phyloP scores from a whole-genome alignment of 495 filamentous ascomycete species.

The Podospora pseudoanserina region DNA sequence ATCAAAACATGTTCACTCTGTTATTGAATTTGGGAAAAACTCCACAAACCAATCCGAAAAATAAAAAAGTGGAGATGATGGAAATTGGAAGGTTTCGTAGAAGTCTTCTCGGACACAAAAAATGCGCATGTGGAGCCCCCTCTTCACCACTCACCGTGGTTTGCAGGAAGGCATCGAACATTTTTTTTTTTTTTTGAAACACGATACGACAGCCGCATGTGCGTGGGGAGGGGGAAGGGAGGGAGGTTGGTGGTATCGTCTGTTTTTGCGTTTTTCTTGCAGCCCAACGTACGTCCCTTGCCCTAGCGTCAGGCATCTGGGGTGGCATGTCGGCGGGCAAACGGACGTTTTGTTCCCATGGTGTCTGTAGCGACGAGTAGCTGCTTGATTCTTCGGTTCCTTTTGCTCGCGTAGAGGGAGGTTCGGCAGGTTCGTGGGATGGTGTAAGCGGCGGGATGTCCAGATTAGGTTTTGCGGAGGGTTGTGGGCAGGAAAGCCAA shows the following conservation, averaged over 20 bases:
- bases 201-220: background rate
- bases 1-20: background rate
- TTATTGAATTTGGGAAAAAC: too few species aligned
- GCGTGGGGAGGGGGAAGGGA: background rate
- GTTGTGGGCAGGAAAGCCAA: background rate
- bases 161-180: background rate
- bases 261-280: background rate
- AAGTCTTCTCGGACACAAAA: background rate
- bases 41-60: background rate
- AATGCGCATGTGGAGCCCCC: background rate
- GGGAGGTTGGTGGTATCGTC: background rate
- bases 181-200: background rate
- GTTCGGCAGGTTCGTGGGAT: background rate
- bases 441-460: background rate
- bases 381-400: background rate
- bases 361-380: too few species aligned
- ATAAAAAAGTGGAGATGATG: background rate
- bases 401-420: background rate
- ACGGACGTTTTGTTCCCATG: background rate
- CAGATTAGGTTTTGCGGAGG: background rate
- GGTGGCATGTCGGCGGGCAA: slow-evolving; percentile 2
- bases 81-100: background rate
- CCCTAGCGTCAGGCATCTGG: background rate
- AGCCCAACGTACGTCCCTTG: background rate
- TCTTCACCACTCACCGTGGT: background rate